Conservation (phyloP, 169 alveolate species). For the Miamiensis avidus region DNA sequence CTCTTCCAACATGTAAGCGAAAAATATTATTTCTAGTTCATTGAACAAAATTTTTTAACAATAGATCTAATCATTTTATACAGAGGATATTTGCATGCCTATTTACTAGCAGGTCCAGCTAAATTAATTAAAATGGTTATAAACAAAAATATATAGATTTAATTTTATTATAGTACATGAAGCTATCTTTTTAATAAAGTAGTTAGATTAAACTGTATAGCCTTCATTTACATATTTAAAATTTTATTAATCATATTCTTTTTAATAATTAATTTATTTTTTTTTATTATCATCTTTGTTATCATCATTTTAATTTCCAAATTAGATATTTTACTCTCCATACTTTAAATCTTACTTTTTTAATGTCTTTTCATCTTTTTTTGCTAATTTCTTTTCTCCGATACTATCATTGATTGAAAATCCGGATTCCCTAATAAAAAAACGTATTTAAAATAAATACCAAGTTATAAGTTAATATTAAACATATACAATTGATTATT, state of each 20-base stretch:
- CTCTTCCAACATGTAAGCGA: slow-evolving; percentile 17
- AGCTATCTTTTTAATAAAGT: background rate
- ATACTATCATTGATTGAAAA: background rate
- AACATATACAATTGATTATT: too few species aligned
- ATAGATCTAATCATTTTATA: slow-evolving; percentile 19
- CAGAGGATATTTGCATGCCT: slow-evolving; percentile 21
- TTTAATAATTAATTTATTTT: too few species aligned
- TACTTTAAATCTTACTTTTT: background rate
- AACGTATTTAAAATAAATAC: too few species aligned
- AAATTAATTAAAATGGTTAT: too few species aligned
- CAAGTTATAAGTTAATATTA: too few species aligned
- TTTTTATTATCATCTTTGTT: background rate
- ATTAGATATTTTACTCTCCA: too few species aligned
- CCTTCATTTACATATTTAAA: background rate
- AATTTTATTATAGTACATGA: background rate
- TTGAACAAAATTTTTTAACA: slow-evolving; percentile 21
- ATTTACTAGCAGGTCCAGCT: background rate
- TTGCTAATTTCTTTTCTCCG: background rate
- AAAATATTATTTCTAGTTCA: slow-evolving; percentile 24
- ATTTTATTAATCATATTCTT: background rate
- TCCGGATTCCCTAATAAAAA: background rate
- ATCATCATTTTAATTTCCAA: too few species aligned
- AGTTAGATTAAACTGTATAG: background rate
- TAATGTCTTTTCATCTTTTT: background rate
- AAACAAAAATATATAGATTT: too few species aligned